Percentiles rank a stretch among this genome's conserved stretches.
These are phyloP conservation scores for Chytriomyces sp. DNA, from an alignment of 192 early-diverging fungal species.

Conservation along the genomic window DNA sequence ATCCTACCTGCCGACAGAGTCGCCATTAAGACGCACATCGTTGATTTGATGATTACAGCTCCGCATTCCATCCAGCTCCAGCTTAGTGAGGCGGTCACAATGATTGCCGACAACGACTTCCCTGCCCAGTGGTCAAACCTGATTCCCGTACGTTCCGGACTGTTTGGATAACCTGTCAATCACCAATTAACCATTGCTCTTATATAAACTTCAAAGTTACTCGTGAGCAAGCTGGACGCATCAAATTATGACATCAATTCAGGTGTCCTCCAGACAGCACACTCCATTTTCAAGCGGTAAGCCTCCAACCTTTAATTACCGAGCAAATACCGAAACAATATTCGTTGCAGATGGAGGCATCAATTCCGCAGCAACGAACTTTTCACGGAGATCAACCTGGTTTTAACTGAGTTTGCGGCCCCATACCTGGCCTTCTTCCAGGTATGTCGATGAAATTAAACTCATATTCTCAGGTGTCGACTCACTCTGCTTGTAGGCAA, in stretches of 20 bases:
- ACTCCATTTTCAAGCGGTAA: conserved; percentile 90
- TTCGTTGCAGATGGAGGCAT: conserved; percentile 74
- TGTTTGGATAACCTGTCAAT: neutral
- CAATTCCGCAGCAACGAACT: conserved; percentile 80
- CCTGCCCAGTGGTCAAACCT: conserved; percentile 87
- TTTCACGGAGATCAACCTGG: conserved; percentile 90
- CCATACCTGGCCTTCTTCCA: conserved; percentile 84
- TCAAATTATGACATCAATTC: conserved; percentile 83
- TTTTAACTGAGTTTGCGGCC: conserved; percentile 81
- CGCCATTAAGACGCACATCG: conserved; percentile 83
- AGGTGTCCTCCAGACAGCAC: conserved; percentile 91
- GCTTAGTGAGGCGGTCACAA: conserved; percentile 89
- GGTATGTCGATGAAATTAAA: conserved; percentile 48
- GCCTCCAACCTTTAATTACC: neutral
- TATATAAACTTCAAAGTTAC: neutral
- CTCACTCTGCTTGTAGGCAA: conserved; percentile 55
- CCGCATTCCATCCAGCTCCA: conserved; percentile 83
- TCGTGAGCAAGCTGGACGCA: conserved; percentile 76
- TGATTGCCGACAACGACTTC: conserved; percentile 93
- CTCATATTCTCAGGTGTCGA: neutral
- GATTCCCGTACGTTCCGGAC: conserved; percentile 44
- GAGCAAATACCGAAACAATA: neutral
- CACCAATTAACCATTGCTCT: neutral
- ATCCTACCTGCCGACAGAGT: conserved; percentile 69
- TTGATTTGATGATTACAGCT: conserved; percentile 82